phyloP scores from a whole-genome alignment of 2,329 filamentous ascomycete species.

The Aurifilum marmelostoma region DNA sequence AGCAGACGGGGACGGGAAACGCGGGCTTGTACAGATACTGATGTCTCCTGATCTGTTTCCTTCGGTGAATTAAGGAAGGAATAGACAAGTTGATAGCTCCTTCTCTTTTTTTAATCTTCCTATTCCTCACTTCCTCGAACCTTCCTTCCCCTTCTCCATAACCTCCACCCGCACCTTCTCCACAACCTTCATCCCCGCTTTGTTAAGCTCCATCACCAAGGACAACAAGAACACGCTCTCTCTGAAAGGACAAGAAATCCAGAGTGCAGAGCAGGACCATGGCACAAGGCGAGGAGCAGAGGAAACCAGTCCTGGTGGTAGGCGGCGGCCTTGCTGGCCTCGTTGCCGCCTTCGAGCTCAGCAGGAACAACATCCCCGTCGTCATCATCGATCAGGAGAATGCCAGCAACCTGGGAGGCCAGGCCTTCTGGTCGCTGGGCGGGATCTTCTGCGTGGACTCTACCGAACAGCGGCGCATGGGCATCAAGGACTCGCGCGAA shows the following conservation, averaged over 20 bases:
- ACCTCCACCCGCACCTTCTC: not conserved
- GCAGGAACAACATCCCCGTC: slow-evolving; percentile 51
- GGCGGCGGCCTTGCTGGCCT: slow-evolving; percentile 63
- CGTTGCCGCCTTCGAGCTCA: slow-evolving; percentile 61
- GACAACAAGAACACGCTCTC: not conserved
- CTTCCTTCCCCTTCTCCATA: not conserved
- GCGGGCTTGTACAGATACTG: not conserved
- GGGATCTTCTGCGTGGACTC: slow-evolving; percentile 65
- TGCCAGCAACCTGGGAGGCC: slow-evolving; percentile 58
- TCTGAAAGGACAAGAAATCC: too few relatives aligned
- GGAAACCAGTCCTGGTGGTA: slow-evolving; percentile 55
- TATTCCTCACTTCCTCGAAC: not conserved
- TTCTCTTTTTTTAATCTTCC: not conserved
- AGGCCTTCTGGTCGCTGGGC: slow-evolving; percentile 67
- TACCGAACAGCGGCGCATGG: slow-evolving; percentile 57
- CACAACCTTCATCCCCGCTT: not conserved
- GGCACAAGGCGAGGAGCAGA: slow-evolving; percentile 9
- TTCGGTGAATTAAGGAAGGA: not conserved
- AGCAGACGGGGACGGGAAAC: not conserved
- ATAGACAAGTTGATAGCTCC: not conserved
- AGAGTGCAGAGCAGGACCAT: too few relatives aligned
- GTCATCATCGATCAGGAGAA: slow-evolving; percentile 63
- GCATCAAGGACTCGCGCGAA: slow-evolving; percentile 60
- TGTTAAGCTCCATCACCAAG: not conserved
- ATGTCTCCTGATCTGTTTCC: not conserved